Conservation (phyloP, 768 basidiomycete species). For the Suillus variegatus region DNA sequence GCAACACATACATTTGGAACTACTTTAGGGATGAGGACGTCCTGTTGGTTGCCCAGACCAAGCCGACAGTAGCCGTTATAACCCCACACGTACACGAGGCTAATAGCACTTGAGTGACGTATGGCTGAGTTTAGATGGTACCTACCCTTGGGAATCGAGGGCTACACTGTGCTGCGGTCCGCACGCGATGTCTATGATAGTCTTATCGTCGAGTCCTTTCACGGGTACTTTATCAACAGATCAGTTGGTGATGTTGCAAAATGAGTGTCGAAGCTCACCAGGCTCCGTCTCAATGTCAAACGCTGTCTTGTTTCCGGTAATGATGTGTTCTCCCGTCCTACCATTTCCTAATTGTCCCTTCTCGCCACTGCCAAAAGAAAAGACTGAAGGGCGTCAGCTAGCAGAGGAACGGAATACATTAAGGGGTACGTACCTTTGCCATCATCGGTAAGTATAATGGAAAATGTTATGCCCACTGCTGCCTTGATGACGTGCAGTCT, state of each 20-base stretch:
- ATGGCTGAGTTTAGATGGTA: neutral
- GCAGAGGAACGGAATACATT: slow-evolving; percentile 2
- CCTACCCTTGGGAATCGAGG: slow-evolving; percentile 73
- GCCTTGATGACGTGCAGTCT: slow-evolving; percentile 71
- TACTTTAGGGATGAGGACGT: slow-evolving; percentile 74
- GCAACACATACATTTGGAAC: slow-evolving; percentile 67
- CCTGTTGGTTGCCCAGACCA: slow-evolving; percentile 85
- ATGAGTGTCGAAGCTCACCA: slow-evolving; percentile 38
- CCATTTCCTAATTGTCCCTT: slow-evolving; percentile 94
- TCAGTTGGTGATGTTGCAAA: slow-evolving; percentile 1
- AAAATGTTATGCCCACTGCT: slow-evolving; percentile 83
- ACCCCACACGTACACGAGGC: slow-evolving; percentile 83
- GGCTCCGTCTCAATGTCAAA: slow-evolving; percentile 79
- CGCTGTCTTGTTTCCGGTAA: slow-evolving; percentile 80
- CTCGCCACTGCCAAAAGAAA: slow-evolving; percentile 88
- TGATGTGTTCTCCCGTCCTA: slow-evolving; percentile 88
- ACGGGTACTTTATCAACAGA: slow-evolving; percentile 55
- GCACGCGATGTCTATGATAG: slow-evolving; percentile 78
- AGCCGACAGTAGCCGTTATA: slow-evolving; percentile 91
- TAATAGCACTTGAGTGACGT: slow-evolving; percentile 26
- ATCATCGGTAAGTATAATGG: slow-evolving; percentile 76
- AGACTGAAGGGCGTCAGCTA: slow-evolving; percentile 51
- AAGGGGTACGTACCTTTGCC: slow-evolving; percentile 63
- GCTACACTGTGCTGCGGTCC: slow-evolving; percentile 89
- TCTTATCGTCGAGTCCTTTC: slow-evolving; percentile 73